These are phyloP conservation scores for Aspergillus coremiiformis DNA, from an alignment of 495 filamentous ascomycete species.

Conservation along the genomic window DNA sequence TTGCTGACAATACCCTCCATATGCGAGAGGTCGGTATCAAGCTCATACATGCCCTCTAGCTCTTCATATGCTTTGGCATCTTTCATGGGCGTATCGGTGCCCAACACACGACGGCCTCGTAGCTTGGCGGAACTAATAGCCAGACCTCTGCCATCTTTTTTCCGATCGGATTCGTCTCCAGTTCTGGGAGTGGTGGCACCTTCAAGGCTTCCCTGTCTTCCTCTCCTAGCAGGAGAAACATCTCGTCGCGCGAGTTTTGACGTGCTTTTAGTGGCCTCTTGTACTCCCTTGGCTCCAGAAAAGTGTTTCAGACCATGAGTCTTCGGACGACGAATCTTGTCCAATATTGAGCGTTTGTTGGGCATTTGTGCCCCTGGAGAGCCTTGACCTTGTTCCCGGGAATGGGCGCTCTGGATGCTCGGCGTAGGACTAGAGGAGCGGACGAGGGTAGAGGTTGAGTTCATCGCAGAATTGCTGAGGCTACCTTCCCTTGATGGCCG, in stretches of 20 bases:
- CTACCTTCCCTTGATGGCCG: conserved; percentile 43
- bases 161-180: conserved; percentile 38
- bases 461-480: conserved; percentile 34
- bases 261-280: conserved; percentile 29
- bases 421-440: conserved; percentile 72
- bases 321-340: conserved; percentile 54
- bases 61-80: conserved; percentile 27
- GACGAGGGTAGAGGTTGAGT: conserved; percentile 38
- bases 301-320: conserved; percentile 46
- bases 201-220: conserved; percentile 40
- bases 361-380: conserved; percentile 50
- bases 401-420: conserved; percentile 53
- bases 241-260: conserved; percentile 45
- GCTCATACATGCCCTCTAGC: conserved; percentile 47
- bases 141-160: conserved; percentile 35
- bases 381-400: conserved; percentile 43
- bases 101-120: conserved; percentile 35
- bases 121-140: conserved; percentile 29
- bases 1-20: conserved; percentile 77
- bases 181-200: conserved; percentile 18
- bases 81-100: conserved; percentile 41
- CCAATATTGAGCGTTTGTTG: conserved; percentile 58
- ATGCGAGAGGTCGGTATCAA: conserved; percentile 76
- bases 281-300: conserved; percentile 47
- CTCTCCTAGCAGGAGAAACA: conserved; percentile 37